Conservation (phyloP, 192 early-diverging fungal species). For the Rhizophlyctis rosea region DNA sequence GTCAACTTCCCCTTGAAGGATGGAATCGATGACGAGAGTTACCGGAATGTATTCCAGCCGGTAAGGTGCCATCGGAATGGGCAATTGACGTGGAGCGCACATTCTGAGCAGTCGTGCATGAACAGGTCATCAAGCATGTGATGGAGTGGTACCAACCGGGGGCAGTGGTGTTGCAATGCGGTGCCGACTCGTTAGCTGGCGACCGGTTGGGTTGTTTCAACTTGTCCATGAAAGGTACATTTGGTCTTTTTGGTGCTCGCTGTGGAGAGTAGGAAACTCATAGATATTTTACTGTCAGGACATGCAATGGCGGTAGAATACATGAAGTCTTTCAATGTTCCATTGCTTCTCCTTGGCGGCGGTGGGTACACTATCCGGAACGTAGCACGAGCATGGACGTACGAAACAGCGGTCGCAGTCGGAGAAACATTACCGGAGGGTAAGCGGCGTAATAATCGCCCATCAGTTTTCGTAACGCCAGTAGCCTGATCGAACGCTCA, state of each 20-base stretch:
- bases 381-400: constrained; percentile 91
- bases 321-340: constrained; percentile 88
- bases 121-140: constrained; percentile 84
- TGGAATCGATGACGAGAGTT: constrained; percentile 91
- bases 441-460: constrained; percentile 2
- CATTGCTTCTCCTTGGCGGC: constrained; percentile 89
- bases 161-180: constrained; percentile 93
- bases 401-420: constrained; percentile 83
- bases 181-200: constrained; percentile 92
- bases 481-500: not conserved
- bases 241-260: not conserved
- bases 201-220: constrained; percentile 96
- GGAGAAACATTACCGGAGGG: constrained; percentile 66
- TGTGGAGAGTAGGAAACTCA: constrained; percentile 12
- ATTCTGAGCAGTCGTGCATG: not conserved
- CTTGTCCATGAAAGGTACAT: constrained; percentile 82
- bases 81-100: too few relatives aligned
- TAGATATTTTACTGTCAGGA: constrained; percentile 44
- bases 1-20: constrained; percentile 95
- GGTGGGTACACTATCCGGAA: constrained; percentile 93
- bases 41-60: constrained; percentile 53
- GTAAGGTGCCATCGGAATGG: too few relatives aligned
- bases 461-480: not conserved
- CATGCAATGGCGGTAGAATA: constrained; percentile 90
- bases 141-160: constrained; percentile 92